These are phyloP conservation scores for Eucommia ulmoides DNA, from an alignment of 257 asterid species.

Conservation along the genomic window DNA sequence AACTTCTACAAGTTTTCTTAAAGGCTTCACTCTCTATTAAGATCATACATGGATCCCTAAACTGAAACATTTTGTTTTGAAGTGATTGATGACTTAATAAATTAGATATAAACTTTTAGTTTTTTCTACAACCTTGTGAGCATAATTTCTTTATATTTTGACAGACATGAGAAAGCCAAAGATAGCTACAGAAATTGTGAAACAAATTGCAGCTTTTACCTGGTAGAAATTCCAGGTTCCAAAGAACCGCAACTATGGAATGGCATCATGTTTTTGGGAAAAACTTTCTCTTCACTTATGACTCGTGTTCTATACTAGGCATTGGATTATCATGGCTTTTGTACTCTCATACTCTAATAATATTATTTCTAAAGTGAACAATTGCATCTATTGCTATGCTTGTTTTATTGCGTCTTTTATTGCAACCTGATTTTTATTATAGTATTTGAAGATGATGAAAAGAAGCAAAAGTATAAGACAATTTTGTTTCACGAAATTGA, in stretches of 20 bases:
- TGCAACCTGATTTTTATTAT: slow-evolving; percentile 17
- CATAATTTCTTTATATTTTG: slow-evolving; percentile 11
- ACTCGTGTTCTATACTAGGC: slow-evolving; percentile 5
- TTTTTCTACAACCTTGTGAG: no score
- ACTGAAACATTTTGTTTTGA: no score
- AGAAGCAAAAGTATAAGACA: slow-evolving; percentile 52
- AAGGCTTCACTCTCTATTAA: no score
- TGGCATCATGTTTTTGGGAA: slow-evolving; percentile 58
- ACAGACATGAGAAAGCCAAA: slow-evolving; percentile 80
- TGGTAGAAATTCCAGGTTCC: slow-evolving; percentile 82
- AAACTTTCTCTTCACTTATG: slow-evolving; percentile 30
- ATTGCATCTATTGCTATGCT: slow-evolving; percentile 6
- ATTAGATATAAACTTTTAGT: no score
- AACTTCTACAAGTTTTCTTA: no score
- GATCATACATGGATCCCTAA: no score
- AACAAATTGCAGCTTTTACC: slow-evolving; percentile 68
- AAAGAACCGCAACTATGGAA: slow-evolving; percentile 87
- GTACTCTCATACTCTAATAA: slow-evolving; percentile 1
- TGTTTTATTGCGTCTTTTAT: slow-evolving; percentile 14
- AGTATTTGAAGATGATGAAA: slow-evolving; percentile 72
- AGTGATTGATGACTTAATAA: no score
- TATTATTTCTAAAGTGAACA: slow-evolving; percentile 1
- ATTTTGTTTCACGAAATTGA: slow-evolving; percentile 63
- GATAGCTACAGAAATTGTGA: slow-evolving; percentile 73
- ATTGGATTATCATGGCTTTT: slow-evolving; percentile 4